These are phyloP conservation scores for Penicillium malachiteum DNA, from an alignment of 495 filamentous ascomycete species.

Conservation along the genomic window DNA sequence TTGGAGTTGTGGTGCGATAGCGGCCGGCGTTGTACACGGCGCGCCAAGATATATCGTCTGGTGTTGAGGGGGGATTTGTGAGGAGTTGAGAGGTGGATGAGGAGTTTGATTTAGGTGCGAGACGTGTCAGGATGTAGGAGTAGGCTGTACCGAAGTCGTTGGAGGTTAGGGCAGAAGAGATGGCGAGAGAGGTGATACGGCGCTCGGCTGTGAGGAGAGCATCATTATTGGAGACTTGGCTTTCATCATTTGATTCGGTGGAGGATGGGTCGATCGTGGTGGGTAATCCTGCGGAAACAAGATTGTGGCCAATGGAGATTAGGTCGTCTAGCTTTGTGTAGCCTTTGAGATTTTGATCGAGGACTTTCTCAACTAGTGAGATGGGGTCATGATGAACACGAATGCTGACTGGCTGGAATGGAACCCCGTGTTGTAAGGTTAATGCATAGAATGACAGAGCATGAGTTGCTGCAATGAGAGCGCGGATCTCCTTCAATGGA, in stretches of 20 bases:
- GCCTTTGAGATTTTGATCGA: constrained; percentile 81
- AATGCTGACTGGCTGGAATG: constrained; percentile 87
- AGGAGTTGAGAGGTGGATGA: constrained; percentile 29
- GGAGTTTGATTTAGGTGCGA: constrained; percentile 41
- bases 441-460: constrained; percentile 83
- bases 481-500: constrained; percentile 55
- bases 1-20: constrained; percentile 54
- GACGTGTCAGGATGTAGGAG: constrained; percentile 79
- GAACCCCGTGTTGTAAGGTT: constrained; percentile 85
- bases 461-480: constrained; percentile 84
- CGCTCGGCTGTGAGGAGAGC: constrained; percentile 49
- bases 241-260: neutral
- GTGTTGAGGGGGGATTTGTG: constrained; percentile 24
- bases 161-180: constrained; percentile 79
- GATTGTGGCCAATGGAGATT: constrained; percentile 70
- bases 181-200: constrained; percentile 82
- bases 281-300: constrained; percentile 67
- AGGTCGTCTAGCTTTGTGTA: constrained; percentile 88
- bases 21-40: constrained; percentile 86
- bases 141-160: constrained; percentile 97
- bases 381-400: constrained; percentile 84
- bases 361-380: constrained; percentile 76
- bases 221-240: constrained; percentile 2
- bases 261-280: constrained; percentile 15
- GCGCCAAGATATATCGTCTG: constrained; percentile 88